Conservation (phyloP, 169 alveolate genomes). For the Eimeria maxima region DNA sequence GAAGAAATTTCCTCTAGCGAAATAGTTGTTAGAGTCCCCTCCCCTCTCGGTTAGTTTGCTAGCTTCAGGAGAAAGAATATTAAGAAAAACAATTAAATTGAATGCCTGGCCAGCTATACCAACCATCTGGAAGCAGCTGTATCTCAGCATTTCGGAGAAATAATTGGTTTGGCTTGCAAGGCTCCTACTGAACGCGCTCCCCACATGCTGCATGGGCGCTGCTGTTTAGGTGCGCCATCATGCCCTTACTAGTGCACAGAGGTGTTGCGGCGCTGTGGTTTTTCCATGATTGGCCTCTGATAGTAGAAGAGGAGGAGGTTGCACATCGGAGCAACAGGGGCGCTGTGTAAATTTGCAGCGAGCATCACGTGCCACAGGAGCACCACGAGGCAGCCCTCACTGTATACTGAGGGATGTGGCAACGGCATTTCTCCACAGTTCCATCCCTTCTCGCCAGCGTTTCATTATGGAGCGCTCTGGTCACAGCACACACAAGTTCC, state of each 20-base stretch:
- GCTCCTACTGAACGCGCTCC: background rate
- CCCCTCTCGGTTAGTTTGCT: background rate
- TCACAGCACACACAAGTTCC: slow-evolving; percentile 1
- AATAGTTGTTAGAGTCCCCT: background rate
- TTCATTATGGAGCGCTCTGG: slow-evolving; percentile 69
- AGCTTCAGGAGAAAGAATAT: background rate
- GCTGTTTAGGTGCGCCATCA: background rate
- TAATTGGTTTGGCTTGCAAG: background rate
- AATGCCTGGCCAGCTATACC: background rate
- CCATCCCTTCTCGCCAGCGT: slow-evolving; percentile 77
- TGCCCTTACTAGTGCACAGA: background rate
- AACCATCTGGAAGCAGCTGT: background rate
- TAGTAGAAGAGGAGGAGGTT: background rate
- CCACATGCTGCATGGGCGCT: background rate
- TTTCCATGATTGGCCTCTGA: background rate
- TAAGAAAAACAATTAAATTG: background rate
- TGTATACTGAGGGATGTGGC: slow-evolving; percentile 56
- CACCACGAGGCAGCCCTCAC: background rate
- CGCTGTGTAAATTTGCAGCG: background rate
- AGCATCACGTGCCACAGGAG: background rate
- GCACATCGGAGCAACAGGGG: background rate
- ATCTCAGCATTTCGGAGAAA: background rate
- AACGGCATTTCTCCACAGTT: slow-evolving; percentile 68
- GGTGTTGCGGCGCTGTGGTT: background rate
- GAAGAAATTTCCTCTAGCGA: background rate